Base-by-base conservation (phyloP, 129 eudicot genomes). In the Deinandra increscens region DNA sequence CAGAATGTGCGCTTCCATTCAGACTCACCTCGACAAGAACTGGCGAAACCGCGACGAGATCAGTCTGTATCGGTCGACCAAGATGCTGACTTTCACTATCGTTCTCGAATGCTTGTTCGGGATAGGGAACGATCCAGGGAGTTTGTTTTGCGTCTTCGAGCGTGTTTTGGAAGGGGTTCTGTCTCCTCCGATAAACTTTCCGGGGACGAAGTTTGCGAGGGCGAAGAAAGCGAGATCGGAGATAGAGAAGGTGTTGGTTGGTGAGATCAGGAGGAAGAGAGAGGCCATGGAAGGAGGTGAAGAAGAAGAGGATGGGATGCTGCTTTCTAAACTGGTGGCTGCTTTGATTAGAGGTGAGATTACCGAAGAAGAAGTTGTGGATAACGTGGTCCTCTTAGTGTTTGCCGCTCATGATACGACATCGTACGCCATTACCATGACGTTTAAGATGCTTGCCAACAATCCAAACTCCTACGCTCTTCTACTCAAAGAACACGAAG, bases 351-450 rank as follows among this genome's bases (percentile, higher is more conserved):
- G 86, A 23, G 98, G 95, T 6, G 96, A 92, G 80, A 84, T 88
- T 8, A 84, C 66, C 0, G 96, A 88, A 75, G 84, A 66, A 7
- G 95, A 92, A 70, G 96, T 92, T 23, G 89, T 84, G 18, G 98
- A 92, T 76, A 92, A 92, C 9, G 68, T 88, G 31, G 89, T 92
- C 36, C 68, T 92, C 81, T 56, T 92, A 7, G 94, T 92, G 19
- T 92, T 88, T 86, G 95, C 89, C 6, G 95, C 98, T 44, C 96
- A 92, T 56, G 96, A 92, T 53, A 92, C 96, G 14, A 88, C 96
- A 11, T 88, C 98, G 19, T 92, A 88, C 13, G 96, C 96, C 68
- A 92, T 92, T 43, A 89, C 98, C 19, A 88, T 83, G 84, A 79
- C 79, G 0, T 92, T 92, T 63, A 86, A 76, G 72, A 92, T 92